These are phyloP conservation scores for Ganoderma multipileum DNA, from an alignment of 1,284 basidiomycete genomes.

Conservation along the genomic window DNA sequence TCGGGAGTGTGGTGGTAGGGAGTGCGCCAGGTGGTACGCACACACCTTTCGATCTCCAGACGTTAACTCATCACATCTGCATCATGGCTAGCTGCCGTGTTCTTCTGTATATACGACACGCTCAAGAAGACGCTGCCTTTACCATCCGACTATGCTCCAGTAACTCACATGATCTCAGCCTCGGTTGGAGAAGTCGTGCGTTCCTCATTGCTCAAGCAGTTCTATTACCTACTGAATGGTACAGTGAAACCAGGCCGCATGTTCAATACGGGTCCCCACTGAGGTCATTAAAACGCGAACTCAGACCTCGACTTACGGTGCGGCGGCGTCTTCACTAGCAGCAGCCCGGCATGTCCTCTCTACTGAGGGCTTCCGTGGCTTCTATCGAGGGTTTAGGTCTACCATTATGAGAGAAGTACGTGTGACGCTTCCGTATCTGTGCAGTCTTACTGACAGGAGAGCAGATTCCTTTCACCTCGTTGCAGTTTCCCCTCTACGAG, in stretches of 20 bases:
- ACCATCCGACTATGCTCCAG: slow-evolving; percentile 61
- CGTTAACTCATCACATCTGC: not conserved
- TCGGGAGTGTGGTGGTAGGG: slow-evolving; percentile 95
- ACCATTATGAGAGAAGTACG: slow-evolving; percentile 81
- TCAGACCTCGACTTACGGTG: slow-evolving; percentile 77
- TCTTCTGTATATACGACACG: slow-evolving; percentile 95
- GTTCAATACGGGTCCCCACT: slow-evolving; percentile 92
- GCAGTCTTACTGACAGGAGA: not conserved
- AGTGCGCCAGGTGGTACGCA: slow-evolving; percentile 92
- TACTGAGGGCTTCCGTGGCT: slow-evolving; percentile 70
- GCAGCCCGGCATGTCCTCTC: slow-evolving; percentile 57
- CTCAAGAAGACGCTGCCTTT: slow-evolving; percentile 80
- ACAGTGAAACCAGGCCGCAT: slow-evolving; percentile 72
- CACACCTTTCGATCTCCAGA: not conserved
- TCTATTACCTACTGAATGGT: slow-evolving; percentile 33
- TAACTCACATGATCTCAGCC: slow-evolving; percentile 85
- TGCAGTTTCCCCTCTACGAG: slow-evolving; percentile 98
- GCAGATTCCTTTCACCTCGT: slow-evolving; percentile 96
- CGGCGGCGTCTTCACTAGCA: slow-evolving; percentile 53
- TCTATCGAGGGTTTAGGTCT: slow-evolving; percentile 83
- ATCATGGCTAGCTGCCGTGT: slow-evolving; percentile 76
- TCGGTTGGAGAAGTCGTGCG: slow-evolving; percentile 86
- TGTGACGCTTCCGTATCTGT: slow-evolving; percentile 14
- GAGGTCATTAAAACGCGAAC: slow-evolving; percentile 92
- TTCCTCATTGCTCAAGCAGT: slow-evolving; percentile 31